Base-by-base conservation (phyloP, 345 rosid species). In the Cochlearia excelsa region DNA sequence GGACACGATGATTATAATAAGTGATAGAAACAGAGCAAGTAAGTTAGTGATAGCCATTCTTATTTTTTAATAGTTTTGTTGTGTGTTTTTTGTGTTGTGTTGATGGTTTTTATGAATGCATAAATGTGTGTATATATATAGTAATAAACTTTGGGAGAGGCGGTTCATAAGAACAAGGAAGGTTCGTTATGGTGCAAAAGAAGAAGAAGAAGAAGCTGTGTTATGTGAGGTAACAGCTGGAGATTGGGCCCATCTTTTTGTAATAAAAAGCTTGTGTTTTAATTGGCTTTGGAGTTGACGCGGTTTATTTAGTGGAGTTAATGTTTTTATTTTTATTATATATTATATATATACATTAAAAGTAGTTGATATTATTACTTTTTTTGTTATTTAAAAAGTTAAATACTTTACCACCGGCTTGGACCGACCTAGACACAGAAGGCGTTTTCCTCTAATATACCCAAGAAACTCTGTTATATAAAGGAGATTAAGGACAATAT, bases 161-260 rank as follows among this genome's bases (percentile, higher is more conserved):
- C 23, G 54, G 54, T 30, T 56, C 28, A 11, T 16, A 16, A 16
- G 23, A 9, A 4, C 4, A 41, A 60, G 57, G 73, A 69, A 16
- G 23, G 23, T 16, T 16, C 23, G 23, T 16, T 16, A 16, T 16
- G 23, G 23, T 16, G 23, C 23, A 16, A n/a, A n/a, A n/a, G 23
- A 16, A 16, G 23, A 16, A 16, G 23, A 16, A 16, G 23, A 16
- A 16, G 23, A 70, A 61, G 57, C 62, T 62, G 61, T n/a, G 73
- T 68, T 16, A 16, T 16, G 23, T 26, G 50, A 68, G 30, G 56
- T 38, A 61, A 70, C 74, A 70, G 69, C 69, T 70, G 69, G 69
- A 3, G 48, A 51, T 61, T 68, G 23, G 67, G 67, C 7, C 57
- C 72, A 52, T 45, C 52, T 59, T 68, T 34, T 46, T 46, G 51